Evolutionary conservation across 1,284 basidiomycete species (phyloP).

Genomic region (Kalmanozyma brasiliensis): DNA sequence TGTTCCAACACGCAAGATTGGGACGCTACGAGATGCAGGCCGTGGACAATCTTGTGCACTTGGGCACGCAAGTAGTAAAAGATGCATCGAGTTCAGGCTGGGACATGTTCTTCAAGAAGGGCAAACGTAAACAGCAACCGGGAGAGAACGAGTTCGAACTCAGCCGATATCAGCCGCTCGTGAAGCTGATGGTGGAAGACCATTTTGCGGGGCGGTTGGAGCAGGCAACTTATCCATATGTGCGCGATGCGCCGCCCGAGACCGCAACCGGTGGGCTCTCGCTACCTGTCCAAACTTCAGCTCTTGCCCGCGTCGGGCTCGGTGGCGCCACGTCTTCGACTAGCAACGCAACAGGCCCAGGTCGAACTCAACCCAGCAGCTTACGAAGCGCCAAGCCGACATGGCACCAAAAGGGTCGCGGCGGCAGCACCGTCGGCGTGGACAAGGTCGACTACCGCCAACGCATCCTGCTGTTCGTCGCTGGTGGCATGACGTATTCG

Average conservation of each 20-base stretch:
- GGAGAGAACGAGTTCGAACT: constrained; percentile 92
- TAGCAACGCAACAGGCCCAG: constrained; percentile 2
- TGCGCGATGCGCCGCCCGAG: constrained; percentile 82
- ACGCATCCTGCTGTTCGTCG: constrained; percentile 89
- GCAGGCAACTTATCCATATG: constrained; percentile 83
- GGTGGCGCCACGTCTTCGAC: constrained; percentile 1
- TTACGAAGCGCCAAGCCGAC: constrained; percentile 59
- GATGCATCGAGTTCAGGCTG: constrained; percentile 66
- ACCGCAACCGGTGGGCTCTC: constrained; percentile 4
- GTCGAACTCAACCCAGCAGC: constrained; percentile 37
- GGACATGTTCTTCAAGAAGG: constrained; percentile 69
- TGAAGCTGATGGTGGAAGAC: constrained; percentile 90
- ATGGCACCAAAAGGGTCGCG: constrained; percentile 56
- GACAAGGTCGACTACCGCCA: constrained; percentile 74
- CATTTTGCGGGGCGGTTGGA: constrained; percentile 84
- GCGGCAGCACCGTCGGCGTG: constrained; percentile 24
- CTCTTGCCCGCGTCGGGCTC: constrained; percentile 39
- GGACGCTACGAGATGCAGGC: constrained; percentile 91
- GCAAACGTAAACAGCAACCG: constrained; percentile 79
- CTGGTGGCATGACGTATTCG: constrained; percentile 95
- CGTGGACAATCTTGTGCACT: constrained; percentile 83
- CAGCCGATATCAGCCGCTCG: constrained; percentile 88
- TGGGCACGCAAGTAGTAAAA: constrained; percentile 86
- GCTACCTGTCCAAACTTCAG: constrained; percentile 35
- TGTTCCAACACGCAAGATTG: constrained; percentile 96